Evolutionary conservation across 306 rosid species (phyloP).

Genomic region (Abrus pulchellus): DNA sequence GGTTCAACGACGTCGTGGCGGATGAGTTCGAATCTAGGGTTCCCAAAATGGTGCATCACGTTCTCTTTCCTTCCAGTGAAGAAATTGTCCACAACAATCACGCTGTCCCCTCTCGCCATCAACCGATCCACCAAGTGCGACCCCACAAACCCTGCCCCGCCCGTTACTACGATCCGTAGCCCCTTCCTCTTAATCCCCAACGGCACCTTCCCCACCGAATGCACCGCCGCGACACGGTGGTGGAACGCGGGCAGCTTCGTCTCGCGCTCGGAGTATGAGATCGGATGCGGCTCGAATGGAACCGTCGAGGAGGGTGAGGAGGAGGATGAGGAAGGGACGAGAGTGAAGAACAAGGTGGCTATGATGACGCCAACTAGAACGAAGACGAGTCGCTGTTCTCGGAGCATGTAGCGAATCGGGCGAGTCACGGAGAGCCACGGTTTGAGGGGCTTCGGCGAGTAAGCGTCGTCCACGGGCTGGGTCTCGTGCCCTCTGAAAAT

Average conservation of each 20-base stretch:
- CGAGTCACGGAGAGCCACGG: slow-evolving; percentile 78
- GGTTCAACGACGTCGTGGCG: slow-evolving; percentile 99
- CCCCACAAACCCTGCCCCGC: slow-evolving; percentile 97
- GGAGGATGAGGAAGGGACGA: slow-evolving; percentile 60
- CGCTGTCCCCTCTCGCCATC: slow-evolving; percentile 91
- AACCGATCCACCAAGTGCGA: slow-evolving; percentile 94
- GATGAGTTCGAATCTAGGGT: slow-evolving; percentile 89
- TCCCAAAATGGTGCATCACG: slow-evolving; percentile 92
- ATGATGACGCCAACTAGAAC: slow-evolving; percentile 79
- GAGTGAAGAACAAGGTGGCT: slow-evolving; percentile 69
- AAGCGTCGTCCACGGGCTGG: slow-evolving; percentile 61
- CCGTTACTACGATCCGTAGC: slow-evolving; percentile 92
- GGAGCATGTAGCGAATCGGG: slow-evolving; percentile 86
- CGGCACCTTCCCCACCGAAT: slow-evolving; percentile 82
- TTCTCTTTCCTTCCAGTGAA: slow-evolving; percentile 93
- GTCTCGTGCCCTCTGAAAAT: slow-evolving; percentile 86
- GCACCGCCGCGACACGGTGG: slow-evolving; percentile 41
- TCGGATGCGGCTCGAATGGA: slow-evolving; percentile 49
- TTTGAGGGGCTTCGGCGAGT: slow-evolving; percentile 78
- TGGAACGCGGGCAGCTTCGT: slow-evolving; percentile 30
- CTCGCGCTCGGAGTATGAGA: slow-evolving; percentile 50
- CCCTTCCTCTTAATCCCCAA: slow-evolving; percentile 83
- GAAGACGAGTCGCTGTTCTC: slow-evolving; percentile 84
- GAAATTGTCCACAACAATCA: slow-evolving; percentile 92
- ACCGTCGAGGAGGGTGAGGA: slow-evolving; percentile 52